These are phyloP conservation scores for Clathrospora elynae DNA, from an alignment of 2,329 filamentous ascomycete genomes.

Conservation along the genomic window DNA sequence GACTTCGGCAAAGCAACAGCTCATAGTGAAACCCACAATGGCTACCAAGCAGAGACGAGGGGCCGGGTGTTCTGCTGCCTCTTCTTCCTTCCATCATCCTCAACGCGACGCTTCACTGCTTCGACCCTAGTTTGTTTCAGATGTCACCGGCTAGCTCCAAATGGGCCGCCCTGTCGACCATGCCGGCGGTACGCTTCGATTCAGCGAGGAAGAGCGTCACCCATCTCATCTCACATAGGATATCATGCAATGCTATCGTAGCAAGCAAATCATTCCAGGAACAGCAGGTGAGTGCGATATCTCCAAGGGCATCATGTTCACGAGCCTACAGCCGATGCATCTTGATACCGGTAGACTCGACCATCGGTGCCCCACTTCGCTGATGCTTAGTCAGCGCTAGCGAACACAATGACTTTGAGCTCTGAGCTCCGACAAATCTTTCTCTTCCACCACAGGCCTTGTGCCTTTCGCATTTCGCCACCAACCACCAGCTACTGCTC, in stretches of 20 bases:
- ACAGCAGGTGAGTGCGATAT: constrained; percentile 26
- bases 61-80: constrained; percentile 25
- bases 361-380: no score
- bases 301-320: no score
- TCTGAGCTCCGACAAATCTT: constrained; percentile 17
- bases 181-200: no score
- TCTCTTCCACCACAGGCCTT: constrained; percentile 19
- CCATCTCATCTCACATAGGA: no score
- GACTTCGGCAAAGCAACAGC: constrained; percentile 2
- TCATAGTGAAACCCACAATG: constrained; percentile 11
- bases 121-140: constrained; percentile 28
- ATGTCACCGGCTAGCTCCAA: constrained; percentile 7
- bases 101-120: constrained; percentile 23
- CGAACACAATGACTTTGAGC: constrained; percentile 7
- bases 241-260: constrained; percentile 19
- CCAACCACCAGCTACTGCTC: not conserved
- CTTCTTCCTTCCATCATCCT: constrained; percentile 20
- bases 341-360: no score
- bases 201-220: no score
- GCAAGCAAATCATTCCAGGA: constrained; percentile 26
- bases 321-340: no score
- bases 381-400: constrained; percentile 17
- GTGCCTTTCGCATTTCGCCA: constrained; percentile 13
- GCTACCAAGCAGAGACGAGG: constrained; percentile 19
- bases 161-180: constrained; percentile 2